A percentile compares a stretch with the other conserved stretches of the same genome.
Conservation (phyloP, 139 green algal species). For the Haematococcus lacustris region DNA sequence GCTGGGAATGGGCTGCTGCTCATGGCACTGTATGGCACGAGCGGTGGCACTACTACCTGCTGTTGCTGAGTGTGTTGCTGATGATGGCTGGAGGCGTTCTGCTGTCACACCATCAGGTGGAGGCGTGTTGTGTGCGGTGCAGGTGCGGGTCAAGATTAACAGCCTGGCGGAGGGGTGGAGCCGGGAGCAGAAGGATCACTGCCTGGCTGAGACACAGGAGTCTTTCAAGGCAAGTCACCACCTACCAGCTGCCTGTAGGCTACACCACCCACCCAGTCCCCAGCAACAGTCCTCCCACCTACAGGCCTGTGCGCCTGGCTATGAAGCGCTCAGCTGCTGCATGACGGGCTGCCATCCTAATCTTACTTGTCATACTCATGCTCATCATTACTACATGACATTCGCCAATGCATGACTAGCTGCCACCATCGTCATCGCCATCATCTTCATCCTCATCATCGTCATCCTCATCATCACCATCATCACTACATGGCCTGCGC, state of each 20-base stretch:
- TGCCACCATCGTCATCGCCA: not conserved
- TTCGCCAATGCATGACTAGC: not conserved
- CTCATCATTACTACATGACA: not conserved
- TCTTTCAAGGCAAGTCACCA: slow-evolving; percentile 27
- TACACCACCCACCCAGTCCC: not conserved
- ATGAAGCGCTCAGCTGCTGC: too few relatives aligned
- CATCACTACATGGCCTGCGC: not conserved
- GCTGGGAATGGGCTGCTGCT: not conserved
- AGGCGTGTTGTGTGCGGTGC: not conserved
- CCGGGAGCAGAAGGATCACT: slow-evolving; percentile 74
- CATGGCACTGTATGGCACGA: not conserved
- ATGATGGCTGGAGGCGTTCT: not conserved
- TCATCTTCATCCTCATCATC: too few relatives aligned
- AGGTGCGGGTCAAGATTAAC: slow-evolving; percentile 68
- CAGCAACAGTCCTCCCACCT: too few relatives aligned
- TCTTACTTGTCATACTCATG: too few relatives aligned
- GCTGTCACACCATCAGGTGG: not conserved
- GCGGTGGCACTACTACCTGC: not conserved
- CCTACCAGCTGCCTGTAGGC: not conserved
- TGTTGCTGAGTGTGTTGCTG: not conserved
- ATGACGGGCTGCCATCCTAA: too few relatives aligned
- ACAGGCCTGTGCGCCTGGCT: too few relatives aligned
- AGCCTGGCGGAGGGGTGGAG: slow-evolving; percentile 75
- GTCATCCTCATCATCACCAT: too few relatives aligned
- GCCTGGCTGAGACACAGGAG: slow-evolving; percentile 56